phyloP scores from a whole-genome alignment of 116 monocot species.

The Papilionanthe hybrid region DNA sequence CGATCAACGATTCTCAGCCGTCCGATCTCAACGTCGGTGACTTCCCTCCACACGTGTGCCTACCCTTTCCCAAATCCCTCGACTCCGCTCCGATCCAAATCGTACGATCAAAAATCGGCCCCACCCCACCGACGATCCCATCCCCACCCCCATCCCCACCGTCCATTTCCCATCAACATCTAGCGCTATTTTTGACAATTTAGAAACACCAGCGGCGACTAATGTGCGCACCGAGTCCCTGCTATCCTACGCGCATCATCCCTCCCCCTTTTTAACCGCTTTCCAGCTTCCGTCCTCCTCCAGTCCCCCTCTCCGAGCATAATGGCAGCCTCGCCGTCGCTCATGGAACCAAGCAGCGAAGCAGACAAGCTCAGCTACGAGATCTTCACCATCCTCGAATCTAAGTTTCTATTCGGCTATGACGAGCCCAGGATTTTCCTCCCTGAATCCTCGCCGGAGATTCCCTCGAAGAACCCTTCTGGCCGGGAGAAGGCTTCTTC shows the following conservation, averaged over 20 bases:
- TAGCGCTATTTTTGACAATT: neutral
- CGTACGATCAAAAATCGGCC: neutral
- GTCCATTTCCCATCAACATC: neutral
- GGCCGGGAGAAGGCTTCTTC: neutral
- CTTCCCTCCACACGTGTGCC: conserved; percentile 3
- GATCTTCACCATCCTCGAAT: conserved; percentile 90
- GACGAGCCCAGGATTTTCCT: conserved; percentile 28
- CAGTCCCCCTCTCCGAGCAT: neutral
- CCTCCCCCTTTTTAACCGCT: neutral
- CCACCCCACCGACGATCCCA: conserved; percentile 4
- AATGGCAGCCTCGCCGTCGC: neutral
- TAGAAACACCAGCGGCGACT: neutral
- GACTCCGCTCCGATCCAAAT: neutral
- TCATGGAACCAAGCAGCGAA: conserved; percentile 18
- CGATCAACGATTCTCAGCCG: neutral
- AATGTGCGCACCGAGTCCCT: neutral
- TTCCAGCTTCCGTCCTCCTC: neutral
- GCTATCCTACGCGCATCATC: neutral
- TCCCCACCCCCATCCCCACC: neutral
- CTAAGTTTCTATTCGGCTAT: conserved; percentile 63
- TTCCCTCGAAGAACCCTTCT: neutral
- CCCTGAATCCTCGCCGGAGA: conserved; percentile 9
- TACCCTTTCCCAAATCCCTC: neutral
- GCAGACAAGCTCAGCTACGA: conserved; percentile 77
- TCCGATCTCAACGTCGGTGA: conserved; percentile 1